Evolutionary conservation across 2,329 filamentous ascomycete species (phyloP), one percentile per base, ranked within the genome.

Genomic region (Colletotrichum scovillei): DNA sequence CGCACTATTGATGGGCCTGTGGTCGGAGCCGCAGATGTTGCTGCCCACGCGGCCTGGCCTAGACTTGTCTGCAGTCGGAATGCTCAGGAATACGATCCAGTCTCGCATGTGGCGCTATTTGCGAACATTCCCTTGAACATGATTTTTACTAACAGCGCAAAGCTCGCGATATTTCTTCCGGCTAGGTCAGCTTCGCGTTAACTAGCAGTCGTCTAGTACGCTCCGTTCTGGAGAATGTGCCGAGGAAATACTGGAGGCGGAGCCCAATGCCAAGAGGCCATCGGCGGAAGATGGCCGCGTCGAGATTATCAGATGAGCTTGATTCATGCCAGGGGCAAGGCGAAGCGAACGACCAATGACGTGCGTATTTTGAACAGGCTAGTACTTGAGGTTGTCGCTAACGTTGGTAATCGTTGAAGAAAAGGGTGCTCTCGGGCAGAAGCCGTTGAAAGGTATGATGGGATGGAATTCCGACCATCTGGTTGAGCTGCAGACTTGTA

Each of bases 221-320:
- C 24, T 12, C 42, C 22, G 6, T 22, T 68, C 14, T 19, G 32
- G 46, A 62, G 26, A 56, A 35, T 38, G 19, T 24, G 30, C 57
- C 52, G 38, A 68, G 32, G 24, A 53, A 63, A 49, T 19, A 22
- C 35, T 46, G 53, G 69, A 69, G 59, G 59, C 53, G 53, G 30
- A 59, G 65, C 42, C 28, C 52, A 19, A 53, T 63, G 66, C 65
- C 65, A 69, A 69, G 58, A 32, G 38, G 52, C 22, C 49, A 26
- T 55, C 30, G 24, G 30, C 46, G 32, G 65, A 49, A 52, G 52
- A 58, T 55, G 59, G 32, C 53, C 58, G 32, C 35, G 52, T 30
- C 28, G 55, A 42, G 19, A 70, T 49, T 42, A 62, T 73, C 56
- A 62, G 35, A 73, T 71, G 60, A 71, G 71, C 71, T 73, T 73